A percentile compares a stretch with the other conserved stretches of the same genome.
Conservation (phyloP, 805 yeast genomes). For the Yamadazyma kitorensis region DNA sequence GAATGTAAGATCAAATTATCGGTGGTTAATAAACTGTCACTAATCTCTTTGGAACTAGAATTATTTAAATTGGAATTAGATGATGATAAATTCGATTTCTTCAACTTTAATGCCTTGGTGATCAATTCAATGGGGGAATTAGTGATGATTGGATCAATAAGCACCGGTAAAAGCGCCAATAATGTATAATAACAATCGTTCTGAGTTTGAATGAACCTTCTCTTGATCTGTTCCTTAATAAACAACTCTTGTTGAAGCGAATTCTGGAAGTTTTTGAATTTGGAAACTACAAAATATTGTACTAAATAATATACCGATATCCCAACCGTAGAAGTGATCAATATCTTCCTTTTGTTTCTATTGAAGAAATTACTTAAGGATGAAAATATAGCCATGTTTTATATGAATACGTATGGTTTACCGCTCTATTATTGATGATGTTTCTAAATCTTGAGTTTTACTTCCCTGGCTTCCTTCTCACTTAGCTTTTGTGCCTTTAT, state of each 20-base stretch:
- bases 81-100: slow-evolving; percentile 44
- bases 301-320: slow-evolving; percentile 36
- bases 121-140: slow-evolving; percentile 69
- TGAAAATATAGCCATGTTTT: slow-evolving; percentile 39
- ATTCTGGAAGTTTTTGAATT: slow-evolving; percentile 38
- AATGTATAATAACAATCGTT: slow-evolving; percentile 84
- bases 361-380: slow-evolving; percentile 38
- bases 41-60: slow-evolving; percentile 26
- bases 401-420: neutral
- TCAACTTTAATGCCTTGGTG: slow-evolving; percentile 64
- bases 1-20: slow-evolving; percentile 35
- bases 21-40: slow-evolving; percentile 43
- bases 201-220: slow-evolving; percentile 89
- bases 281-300: slow-evolving; percentile 37
- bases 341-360: slow-evolving; percentile 36
- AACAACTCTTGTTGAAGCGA: slow-evolving; percentile 38
- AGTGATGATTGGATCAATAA: slow-evolving; percentile 61
- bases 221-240: slow-evolving; percentile 54
- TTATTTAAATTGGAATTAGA: slow-evolving; percentile 2
- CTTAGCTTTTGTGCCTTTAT: too few relatives aligned
- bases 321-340: slow-evolving; percentile 31
- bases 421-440: too few relatives aligned
- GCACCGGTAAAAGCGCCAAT: slow-evolving; percentile 75
- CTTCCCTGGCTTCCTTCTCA: too few relatives aligned
- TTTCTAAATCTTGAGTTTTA: too few relatives aligned